These are phyloP conservation scores for Candida albicans DNA, from an alignment of 1,139 yeast genomes.

Conservation along the genomic window DNA sequence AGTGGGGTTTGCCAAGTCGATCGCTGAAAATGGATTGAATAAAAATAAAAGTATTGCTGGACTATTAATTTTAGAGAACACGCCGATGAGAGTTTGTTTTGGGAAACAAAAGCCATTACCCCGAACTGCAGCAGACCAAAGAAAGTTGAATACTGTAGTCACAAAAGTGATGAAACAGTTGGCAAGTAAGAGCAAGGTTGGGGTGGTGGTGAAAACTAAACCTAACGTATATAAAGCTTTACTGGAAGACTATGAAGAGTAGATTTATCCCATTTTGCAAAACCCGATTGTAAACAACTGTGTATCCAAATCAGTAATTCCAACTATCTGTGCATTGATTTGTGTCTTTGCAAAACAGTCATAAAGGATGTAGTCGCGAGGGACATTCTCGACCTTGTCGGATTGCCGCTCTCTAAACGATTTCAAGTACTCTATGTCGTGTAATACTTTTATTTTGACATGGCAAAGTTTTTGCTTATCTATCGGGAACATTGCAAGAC, in stretches of 20 bases:
- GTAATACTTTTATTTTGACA: conserved; percentile 5
- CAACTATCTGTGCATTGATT: conserved; percentile 9
- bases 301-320: conserved; percentile 2
- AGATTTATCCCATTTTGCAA: conserved; percentile 7
- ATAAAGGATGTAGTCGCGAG: conserved; percentile 9
- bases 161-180: conserved; percentile 57
- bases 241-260: conserved; percentile 7
- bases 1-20: conserved; percentile 47
- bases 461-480: neutral
- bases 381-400: conserved; percentile 6
- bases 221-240: conserved; percentile 5
- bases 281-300: conserved; percentile 7
- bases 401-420: conserved; percentile 1
- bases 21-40: conserved; percentile 31
- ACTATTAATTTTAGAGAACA: conserved; percentile 30
- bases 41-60: conserved; percentile 33
- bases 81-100: conserved; percentile 65
- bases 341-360: conserved; percentile 8
- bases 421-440: conserved; percentile 8
- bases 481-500: conserved; percentile 6
- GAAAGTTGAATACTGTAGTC: conserved; percentile 55
- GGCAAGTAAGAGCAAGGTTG: conserved; percentile 29
- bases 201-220: neutral
- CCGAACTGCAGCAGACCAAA: conserved; percentile 44
- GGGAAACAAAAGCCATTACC: conserved; percentile 58